Percentiles rank a stretch among this genome's conserved stretches.
These are phyloP conservation scores for Coelastrella sp. DNA, from an alignment of 139 green algal species.

Conservation along the genomic window DNA sequence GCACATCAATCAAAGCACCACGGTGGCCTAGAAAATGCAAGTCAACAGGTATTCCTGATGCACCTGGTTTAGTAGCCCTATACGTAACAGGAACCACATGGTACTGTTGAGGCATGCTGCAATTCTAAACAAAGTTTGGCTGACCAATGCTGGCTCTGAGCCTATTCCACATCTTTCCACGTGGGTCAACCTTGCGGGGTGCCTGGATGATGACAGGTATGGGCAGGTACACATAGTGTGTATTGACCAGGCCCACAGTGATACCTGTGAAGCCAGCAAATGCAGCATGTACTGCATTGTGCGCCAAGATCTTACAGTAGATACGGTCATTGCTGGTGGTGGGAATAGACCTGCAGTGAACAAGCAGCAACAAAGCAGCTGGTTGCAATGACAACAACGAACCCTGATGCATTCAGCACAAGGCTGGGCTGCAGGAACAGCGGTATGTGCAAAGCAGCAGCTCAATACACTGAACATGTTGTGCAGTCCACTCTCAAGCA, in stretches of 20 bases:
- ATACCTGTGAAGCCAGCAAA: constrained; percentile 91
- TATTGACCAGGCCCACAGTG: constrained; percentile 93
- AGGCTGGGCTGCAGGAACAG: too few relatives aligned
- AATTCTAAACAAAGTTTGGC: constrained; percentile 82
- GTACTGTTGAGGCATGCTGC: too few relatives aligned
- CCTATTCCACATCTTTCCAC: constrained; percentile 91
- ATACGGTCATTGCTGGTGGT: constrained; percentile 91
- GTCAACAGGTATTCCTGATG: too few relatives aligned
- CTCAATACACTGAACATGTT: too few relatives aligned
- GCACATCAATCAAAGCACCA: too few relatives aligned
- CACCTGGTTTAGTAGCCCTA: too few relatives aligned
- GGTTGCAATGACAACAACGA: not conserved
- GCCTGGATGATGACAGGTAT: constrained; percentile 89
- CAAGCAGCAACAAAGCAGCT: not conserved
- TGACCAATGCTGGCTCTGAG: constrained; percentile 85
- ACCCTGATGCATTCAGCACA: too few relatives aligned
- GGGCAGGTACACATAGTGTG: constrained; percentile 94
- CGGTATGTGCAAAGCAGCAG: too few relatives aligned
- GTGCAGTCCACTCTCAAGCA: too few relatives aligned
- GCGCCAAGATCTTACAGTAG: constrained; percentile 95
- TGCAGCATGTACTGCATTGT: constrained; percentile 95
- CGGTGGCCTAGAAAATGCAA: too few relatives aligned
- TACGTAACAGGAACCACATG: too few relatives aligned
- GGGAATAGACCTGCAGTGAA: constrained; percentile 76
- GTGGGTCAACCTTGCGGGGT: constrained; percentile 82